Evolutionary conservation across 1,284 basidiomycete genomes (phyloP), one percentile per base, ranked within the genome.

Genomic region (Mycena sp.): DNA sequence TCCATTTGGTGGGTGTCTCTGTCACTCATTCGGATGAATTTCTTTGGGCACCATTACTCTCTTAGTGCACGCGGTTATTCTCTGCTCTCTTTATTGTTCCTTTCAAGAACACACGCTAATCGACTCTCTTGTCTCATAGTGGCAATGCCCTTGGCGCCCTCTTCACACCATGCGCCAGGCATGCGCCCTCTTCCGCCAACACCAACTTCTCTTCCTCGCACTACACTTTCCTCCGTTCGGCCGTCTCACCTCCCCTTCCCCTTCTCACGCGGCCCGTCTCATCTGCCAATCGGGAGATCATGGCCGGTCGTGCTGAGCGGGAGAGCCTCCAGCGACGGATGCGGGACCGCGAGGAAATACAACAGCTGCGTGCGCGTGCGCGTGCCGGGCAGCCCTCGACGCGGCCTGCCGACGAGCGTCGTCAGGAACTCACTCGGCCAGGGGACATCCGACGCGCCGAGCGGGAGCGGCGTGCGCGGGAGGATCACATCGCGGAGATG

Each of bases 101-200:
- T 19, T 41, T 30, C 7, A 16, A 3, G n/a, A 43, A 37, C 37
- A 37, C 10, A 28, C n/a, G 11, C 52, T 61, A 26, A 61, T 23
- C n/a, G n/a, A n/a, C n/a, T n/a, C n/a, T 37, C 12, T 16, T 23
- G 29, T 29, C n/a, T 25, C 21, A 46, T 21, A 67, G 65, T 21
- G 65, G 65, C 10, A 67, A 67, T 28, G 51, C 61, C 3, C 43
- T 67, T 12, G 65, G 65, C n/a, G 53, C 58, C 17, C 58, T 63
- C 12, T 67, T 63, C 38, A 54, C 48, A 7, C 65, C 65, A 1
- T 67, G 65, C 30, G 6, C 48, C 26, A 32, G 65, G 48, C 65
- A 67, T 35, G 0, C 51, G 14, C 53, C 57, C 30, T 41, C 51
- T 1, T 46, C 63, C 21, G 23, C 41, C 37, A 19, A 6, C n/a